Percentiles rank a stretch among this genome's conserved stretches.
phyloP scores from a whole-genome alignment of 257 asterid species.

The Fraxinus pennsylvanica region DNA sequence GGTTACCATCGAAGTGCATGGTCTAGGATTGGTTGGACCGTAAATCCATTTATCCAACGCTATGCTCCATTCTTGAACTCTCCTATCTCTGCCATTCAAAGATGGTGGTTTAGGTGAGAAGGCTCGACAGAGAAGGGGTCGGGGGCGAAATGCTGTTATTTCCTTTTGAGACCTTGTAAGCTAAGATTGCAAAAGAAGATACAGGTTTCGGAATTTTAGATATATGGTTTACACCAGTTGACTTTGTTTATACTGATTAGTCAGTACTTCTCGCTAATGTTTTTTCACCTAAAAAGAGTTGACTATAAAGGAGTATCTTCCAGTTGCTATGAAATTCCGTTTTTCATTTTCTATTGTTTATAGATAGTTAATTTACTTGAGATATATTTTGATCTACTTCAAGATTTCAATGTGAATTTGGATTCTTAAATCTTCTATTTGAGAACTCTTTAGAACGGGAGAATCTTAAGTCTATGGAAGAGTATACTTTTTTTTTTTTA shows the following conservation, averaged over 20 bases:
- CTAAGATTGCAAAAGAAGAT: slow-evolving; percentile 20
- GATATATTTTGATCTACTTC: too few relatives aligned
- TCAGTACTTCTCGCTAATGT: slow-evolving; percentile 4
- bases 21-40: slow-evolving; percentile 66
- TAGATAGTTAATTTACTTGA: too few relatives aligned
- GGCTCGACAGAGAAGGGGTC: slow-evolving; percentile 1
- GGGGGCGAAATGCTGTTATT: slow-evolving; percentile 3
- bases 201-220: slow-evolving; percentile 12
- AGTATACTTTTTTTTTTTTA: too few relatives aligned
- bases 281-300: slow-evolving; percentile 14
- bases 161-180: slow-evolving; percentile 25
- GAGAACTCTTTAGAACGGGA: too few relatives aligned
- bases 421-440: too few relatives aligned
- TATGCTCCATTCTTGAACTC: slow-evolving; percentile 77
- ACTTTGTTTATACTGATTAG: not conserved
- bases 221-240: not conserved
- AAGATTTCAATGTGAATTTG: too few relatives aligned
- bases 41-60: slow-evolving; percentile 59
- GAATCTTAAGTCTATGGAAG: too few relatives aligned
- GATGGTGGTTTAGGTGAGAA: slow-evolving; percentile 89
- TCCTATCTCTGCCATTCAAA: slow-evolving; percentile 65
- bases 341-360: not conserved
- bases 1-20: slow-evolving; percentile 84
- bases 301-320: slow-evolving; percentile 1
- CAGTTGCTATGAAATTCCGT: slow-evolving; percentile 13